phyloP scores from a whole-genome alignment of 2,329 filamentous ascomycete genomes.

The Zymoseptoria pseudotritici region DNA sequence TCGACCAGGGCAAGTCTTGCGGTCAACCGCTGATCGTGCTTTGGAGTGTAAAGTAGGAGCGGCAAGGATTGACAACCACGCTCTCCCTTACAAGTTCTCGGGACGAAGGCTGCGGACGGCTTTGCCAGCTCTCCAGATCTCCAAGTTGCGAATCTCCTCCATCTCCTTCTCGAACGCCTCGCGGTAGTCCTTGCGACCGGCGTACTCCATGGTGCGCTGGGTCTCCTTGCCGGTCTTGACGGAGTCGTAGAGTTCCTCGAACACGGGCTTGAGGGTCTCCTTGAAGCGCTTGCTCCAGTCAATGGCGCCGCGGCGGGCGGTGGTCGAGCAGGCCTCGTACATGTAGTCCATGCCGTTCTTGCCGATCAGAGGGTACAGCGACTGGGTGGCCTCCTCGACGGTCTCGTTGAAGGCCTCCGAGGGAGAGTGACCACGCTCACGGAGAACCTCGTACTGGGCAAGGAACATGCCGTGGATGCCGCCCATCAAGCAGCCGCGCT shows the following conservation, averaged over 20 bases:
- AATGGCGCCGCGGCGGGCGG: slow-evolving; percentile 93
- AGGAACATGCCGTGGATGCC: slow-evolving; percentile 99
- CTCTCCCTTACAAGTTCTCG: slow-evolving; percentile 27
- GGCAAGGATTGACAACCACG: neutral
- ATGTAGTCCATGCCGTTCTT: slow-evolving; percentile 99
- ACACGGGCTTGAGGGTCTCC: slow-evolving; percentile 96
- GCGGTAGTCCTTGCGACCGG: slow-evolving; percentile 90
- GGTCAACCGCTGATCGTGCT: neutral
- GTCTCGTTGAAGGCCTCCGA: slow-evolving; percentile 99
- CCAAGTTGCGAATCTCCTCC: slow-evolving; percentile 93
- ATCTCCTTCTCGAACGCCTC: slow-evolving; percentile 97
- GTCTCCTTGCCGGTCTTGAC: slow-evolving; percentile 91
- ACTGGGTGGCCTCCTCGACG: slow-evolving; percentile 98
- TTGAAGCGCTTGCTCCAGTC: slow-evolving; percentile 98
- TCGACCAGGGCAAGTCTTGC: neutral
- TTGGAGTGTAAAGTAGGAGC: neutral
- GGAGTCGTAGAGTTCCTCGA: slow-evolving; percentile 92
- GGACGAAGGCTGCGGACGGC: slow-evolving; percentile 60
- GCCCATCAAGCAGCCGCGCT: slow-evolving; percentile 99
- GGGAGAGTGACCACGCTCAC: slow-evolving; percentile 94
- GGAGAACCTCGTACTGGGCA: slow-evolving; percentile 99
- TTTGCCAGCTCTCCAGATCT: slow-evolving; percentile 99
- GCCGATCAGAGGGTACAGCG: slow-evolving; percentile 94
- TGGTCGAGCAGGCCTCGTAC: slow-evolving; percentile 99
- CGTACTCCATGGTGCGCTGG: slow-evolving; percentile 93